Percentiles rank a stretch among this genome's conserved stretches.
Evolutionary conservation across 345 rosid genomes (phyloP).

Genomic region (Eucalyptus erythrocorys): DNA sequence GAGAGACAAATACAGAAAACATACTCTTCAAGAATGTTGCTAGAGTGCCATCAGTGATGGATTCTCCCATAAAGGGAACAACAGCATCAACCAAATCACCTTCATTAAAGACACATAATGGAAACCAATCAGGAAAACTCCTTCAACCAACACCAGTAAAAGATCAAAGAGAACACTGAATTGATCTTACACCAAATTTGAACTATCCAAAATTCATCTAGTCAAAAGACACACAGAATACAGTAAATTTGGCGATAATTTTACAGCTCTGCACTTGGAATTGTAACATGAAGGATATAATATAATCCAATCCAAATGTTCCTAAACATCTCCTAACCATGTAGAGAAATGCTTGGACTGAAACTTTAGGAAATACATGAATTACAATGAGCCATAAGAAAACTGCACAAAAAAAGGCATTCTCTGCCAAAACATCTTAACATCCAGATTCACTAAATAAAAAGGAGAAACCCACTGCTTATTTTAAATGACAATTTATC

Average conservation of each 20-base stretch:
- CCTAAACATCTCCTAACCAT: background rate
- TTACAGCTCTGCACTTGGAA: background rate
- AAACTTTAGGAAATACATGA: background rate
- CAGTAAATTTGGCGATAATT: background rate
- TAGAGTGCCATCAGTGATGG: constrained; percentile 76
- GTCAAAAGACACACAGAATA: background rate
- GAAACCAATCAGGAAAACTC: background rate
- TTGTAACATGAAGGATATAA: background rate
- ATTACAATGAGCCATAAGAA: background rate
- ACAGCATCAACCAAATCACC: constrained; percentile 62
- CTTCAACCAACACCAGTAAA: background rate
- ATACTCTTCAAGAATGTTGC: constrained; percentile 64
- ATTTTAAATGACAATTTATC: background rate
- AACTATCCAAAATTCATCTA: background rate
- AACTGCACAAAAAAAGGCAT: background rate
- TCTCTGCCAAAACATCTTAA: background rate
- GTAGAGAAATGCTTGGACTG: background rate
- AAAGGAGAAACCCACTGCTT: background rate
- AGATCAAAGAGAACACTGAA: background rate
- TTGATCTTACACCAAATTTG: background rate
- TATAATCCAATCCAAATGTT: background rate
- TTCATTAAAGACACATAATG: background rate
- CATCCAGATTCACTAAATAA: background rate
- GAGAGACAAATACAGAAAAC: background rate
- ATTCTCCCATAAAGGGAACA: constrained; percentile 90